These are phyloP conservation scores for Funneliformis geosporum DNA, from an alignment of 192 early-diverging fungal species.

Conservation along the genomic window DNA sequence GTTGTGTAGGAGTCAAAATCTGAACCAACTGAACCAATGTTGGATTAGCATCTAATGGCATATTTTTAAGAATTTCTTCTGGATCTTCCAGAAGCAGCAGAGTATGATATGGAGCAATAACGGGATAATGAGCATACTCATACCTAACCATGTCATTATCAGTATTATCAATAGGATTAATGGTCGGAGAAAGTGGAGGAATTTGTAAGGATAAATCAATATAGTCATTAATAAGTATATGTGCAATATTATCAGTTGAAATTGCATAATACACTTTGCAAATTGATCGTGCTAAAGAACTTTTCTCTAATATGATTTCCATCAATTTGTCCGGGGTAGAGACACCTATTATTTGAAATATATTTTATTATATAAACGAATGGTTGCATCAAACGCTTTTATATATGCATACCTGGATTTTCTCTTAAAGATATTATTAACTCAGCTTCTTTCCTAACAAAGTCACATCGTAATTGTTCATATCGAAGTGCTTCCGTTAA, in stretches of 20 bases:
- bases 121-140: conserved; percentile 70
- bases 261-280: conserved; percentile 62
- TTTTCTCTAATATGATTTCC: conserved; percentile 31
- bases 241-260: conserved; percentile 48
- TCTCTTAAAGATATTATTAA: conserved; percentile 73
- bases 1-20: conserved; percentile 79
- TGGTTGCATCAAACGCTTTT: background rate
- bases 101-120: conserved; percentile 85
- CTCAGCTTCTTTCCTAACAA: conserved; percentile 72
- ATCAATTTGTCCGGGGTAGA: conserved; percentile 15
- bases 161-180: conserved; percentile 32
- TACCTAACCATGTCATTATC: conserved; percentile 43
- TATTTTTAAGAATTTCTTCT: conserved; percentile 72
- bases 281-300: conserved; percentile 60
- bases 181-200: conserved; percentile 43
- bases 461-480: conserved; percentile 75
- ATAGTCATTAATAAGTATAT: conserved; percentile 75
- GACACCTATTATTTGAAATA: background rate
- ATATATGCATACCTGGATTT: conserved; percentile 51
- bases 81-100: conserved; percentile 83
- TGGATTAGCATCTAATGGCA: conserved; percentile 81
- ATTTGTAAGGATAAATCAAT: conserved; percentile 75
- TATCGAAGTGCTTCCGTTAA: conserved; percentile 73
- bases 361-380: background rate
- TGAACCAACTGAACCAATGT: conserved; percentile 89